Evolutionary conservation across 2,329 filamentous ascomycete species (phyloP).

Genomic region (Aspergillus quadricinctus): DNA sequence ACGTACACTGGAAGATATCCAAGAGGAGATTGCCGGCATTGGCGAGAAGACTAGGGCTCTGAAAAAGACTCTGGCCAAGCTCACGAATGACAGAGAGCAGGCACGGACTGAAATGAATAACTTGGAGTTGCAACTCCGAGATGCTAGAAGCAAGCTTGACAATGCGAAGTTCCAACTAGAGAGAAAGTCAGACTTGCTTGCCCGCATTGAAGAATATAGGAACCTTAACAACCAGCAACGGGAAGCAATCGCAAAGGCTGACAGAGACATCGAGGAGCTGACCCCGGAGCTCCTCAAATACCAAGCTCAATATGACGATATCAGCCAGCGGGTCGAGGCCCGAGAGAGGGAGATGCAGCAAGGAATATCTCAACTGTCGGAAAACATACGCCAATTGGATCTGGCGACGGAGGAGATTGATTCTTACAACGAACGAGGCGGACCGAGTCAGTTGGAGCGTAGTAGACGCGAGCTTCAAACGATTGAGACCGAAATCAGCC

Average conservation of each 20-base stretch:
- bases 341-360: constrained; percentile 69
- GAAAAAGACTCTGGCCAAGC: constrained; percentile 61
- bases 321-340: constrained; percentile 63
- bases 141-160: constrained; percentile 68
- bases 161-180: constrained; percentile 70
- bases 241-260: constrained; percentile 63
- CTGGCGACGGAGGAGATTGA: constrained; percentile 73
- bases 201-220: constrained; percentile 70
- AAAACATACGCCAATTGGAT: constrained; percentile 72
- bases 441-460: constrained; percentile 64
- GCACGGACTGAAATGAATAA: constrained; percentile 62
- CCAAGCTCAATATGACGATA: constrained; percentile 71
- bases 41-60: constrained; percentile 63
- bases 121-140: constrained; percentile 72
- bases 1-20: constrained; percentile 77
- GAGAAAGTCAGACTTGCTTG: constrained; percentile 67
- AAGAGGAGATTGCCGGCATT: constrained; percentile 65
- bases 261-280: constrained; percentile 69
- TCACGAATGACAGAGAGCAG: constrained; percentile 68
- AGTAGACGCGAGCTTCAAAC: constrained; percentile 65
- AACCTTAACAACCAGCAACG: constrained; percentile 65
- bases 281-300: constrained; percentile 72
- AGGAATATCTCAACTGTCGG: constrained; percentile 66
- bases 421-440: constrained; percentile 71
- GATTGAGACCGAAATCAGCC: constrained; percentile 62